Conservation (phyloP, 768 basidiomycete species). For the Megacollybia marginata region DNA sequence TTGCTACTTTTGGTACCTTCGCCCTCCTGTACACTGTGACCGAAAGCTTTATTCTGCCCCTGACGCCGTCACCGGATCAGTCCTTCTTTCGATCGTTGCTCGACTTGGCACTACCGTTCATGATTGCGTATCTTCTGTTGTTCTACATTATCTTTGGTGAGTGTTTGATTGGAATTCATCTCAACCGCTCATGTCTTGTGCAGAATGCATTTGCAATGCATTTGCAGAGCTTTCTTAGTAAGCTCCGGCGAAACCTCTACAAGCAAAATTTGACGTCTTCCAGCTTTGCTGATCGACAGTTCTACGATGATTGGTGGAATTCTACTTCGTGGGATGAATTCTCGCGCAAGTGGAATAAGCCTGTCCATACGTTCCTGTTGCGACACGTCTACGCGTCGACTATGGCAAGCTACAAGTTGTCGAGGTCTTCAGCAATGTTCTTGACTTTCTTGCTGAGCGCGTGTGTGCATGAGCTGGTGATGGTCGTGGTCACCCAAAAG, state of each 20-base stretch:
- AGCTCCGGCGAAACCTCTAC: slow-evolving; percentile 15
- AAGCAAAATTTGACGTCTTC: neutral
- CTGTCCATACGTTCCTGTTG: slow-evolving; percentile 88
- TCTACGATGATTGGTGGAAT: slow-evolving; percentile 99
- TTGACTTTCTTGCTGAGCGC: slow-evolving; percentile 91
- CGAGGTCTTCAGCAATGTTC: slow-evolving; percentile 78
- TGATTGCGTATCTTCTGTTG: slow-evolving; percentile 83
- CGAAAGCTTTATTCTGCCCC: slow-evolving; percentile 89
- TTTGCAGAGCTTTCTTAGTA: slow-evolving; percentile 91
- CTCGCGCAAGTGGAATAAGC: slow-evolving; percentile 97
- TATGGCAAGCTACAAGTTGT: slow-evolving; percentile 69
- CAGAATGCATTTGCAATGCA: slow-evolving; percentile 94
- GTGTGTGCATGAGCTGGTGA: slow-evolving; percentile 88
- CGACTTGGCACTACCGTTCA: slow-evolving; percentile 88
- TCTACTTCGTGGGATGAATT: slow-evolving; percentile 96
- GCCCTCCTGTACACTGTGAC: slow-evolving; percentile 89
- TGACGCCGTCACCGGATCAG: slow-evolving; percentile 58
- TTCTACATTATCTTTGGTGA: slow-evolving; percentile 83
- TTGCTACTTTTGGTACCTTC: slow-evolving; percentile 95
- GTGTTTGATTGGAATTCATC: slow-evolving; percentile 8
- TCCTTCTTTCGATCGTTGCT: slow-evolving; percentile 72
- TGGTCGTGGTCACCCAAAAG: slow-evolving; percentile 93
- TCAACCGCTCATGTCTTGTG: neutral
- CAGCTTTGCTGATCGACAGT: slow-evolving; percentile 95
- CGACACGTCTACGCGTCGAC: slow-evolving; percentile 93